These are phyloP conservation scores for Pachyrhizus erosus DNA, from an alignment of 306 rosid species.

Conservation along the genomic window DNA sequence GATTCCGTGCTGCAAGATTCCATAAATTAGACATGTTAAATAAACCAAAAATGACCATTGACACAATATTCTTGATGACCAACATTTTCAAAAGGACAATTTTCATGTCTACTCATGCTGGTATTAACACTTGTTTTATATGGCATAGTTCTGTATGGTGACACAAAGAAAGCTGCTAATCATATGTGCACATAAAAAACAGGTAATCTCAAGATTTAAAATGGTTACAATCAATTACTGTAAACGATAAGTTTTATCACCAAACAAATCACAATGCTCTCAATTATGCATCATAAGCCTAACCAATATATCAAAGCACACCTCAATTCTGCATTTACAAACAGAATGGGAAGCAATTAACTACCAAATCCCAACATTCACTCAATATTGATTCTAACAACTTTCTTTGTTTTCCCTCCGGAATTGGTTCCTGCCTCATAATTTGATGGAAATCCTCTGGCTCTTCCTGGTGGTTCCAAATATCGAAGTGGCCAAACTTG, in stretches of 20 bases:
- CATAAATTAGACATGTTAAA: background rate
- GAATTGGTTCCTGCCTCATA: constrained; percentile 36
- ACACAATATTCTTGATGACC: background rate
- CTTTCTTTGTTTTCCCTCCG: constrained; percentile 59
- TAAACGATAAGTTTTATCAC: background rate
- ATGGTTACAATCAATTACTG: background rate
- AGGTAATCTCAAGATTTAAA: background rate
- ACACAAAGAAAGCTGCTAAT: background rate
- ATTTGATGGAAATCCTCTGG: constrained; percentile 43
- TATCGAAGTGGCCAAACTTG: constrained; percentile 45
- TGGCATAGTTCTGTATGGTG: background rate
- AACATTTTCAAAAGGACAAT: background rate
- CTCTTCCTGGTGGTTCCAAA: constrained; percentile 32
- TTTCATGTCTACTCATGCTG: background rate
- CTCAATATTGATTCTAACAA: constrained; percentile 81
- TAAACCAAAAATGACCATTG: background rate
- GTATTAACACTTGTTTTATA: background rate
- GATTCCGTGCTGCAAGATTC: background rate
- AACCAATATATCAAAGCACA: constrained; percentile 11
- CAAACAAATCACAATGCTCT: background rate
- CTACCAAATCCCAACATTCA: constrained; percentile 37
- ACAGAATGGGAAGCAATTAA: background rate
- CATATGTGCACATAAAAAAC: background rate
- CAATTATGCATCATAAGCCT: background rate
- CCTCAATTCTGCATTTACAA: background rate